These are phyloP conservation scores for Moniliella sp. DNA, from an alignment of 1,284 basidiomycete genomes.

Conservation along the genomic window DNA sequence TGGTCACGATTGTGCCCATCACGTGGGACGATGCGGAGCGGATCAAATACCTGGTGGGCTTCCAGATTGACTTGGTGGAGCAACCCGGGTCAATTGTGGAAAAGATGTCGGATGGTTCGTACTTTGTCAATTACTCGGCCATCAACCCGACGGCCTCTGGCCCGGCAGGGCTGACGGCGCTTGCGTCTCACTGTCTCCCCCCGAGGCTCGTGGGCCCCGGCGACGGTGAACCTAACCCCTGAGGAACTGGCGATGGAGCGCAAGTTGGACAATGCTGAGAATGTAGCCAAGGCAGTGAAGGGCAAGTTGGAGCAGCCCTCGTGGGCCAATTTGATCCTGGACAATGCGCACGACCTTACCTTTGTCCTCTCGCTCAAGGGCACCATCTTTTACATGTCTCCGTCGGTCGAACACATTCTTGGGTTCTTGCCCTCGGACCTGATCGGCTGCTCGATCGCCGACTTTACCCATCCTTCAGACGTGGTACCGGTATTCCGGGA, in stretches of 20 bases:
- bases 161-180: too few species aligned
- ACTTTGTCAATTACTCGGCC: constrained; percentile 21
- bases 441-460: constrained; percentile 54
- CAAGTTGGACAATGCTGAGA: constrained; percentile 2
- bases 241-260: constrained; percentile 2
- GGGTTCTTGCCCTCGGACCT: constrained; percentile 46
- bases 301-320: constrained; percentile 1
- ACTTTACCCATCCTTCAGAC: constrained; percentile 64
- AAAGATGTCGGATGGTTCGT: constrained; percentile 18
- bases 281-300: constrained; percentile 4
- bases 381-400: constrained; percentile 77
- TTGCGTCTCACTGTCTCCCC: too few species aligned
- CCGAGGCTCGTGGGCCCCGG: too few species aligned
- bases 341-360: constrained; percentile 46
- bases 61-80: constrained; percentile 55
- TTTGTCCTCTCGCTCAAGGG: constrained; percentile 75
- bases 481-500: constrained; percentile 74
- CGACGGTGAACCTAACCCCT: too few species aligned
- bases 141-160: too few species aligned
- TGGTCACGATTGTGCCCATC: constrained; percentile 21
- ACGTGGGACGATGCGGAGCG: neutral
- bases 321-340: constrained; percentile 20
- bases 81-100: constrained; percentile 61
- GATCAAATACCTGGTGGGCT: constrained; percentile 68
- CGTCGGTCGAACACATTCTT: constrained; percentile 19